Base-by-base conservation (phyloP, 805 yeast species). In the Ogataea ganodermae region DNA sequence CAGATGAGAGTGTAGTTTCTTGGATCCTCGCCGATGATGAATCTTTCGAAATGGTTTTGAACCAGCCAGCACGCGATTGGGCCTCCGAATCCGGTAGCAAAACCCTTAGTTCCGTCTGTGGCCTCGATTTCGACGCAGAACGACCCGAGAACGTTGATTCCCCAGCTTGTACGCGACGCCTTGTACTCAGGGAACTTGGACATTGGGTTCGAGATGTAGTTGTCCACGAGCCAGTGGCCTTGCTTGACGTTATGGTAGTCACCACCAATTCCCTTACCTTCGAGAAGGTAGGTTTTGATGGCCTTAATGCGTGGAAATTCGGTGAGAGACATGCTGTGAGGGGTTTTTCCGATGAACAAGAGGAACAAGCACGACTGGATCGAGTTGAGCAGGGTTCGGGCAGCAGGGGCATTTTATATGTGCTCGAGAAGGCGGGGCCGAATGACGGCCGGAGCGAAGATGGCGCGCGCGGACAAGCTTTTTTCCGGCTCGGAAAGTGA, bases 61-160 rank as follows among this genome's bases (percentile, higher is more conserved):
- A 71, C 72, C 35, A 75, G 59, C 77, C 79, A 72, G 55, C 78
- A 73, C 4, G 76, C 77, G 22, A 73, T 69, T 44, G 74, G 74
- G n/a, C 80, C 80, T 37, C 79, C 80, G 56, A 75, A 74, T 16
- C 79, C 80, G 33, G 79, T 75, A 14, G 79, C 79, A 47, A 74
- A 73, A 32, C 80, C 79, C 42, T 62, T 72, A 13, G 77, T 69
- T 44, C 80, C 80, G 55, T 74, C 78, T 14, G 70, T 60, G 28
- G 80, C 75, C 56, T 70, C 75, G 43, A 75, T 62, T 56, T 75
- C 78, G 44, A 75, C 73, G 60, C 74, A 73, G 63, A 75, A 74
- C 9, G 79, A 74, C 13, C 79, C 79, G 40, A 75, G 58, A 13
- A 75, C 80, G 56, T 75, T 75, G 62, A 75, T 72, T 47, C 80